Evolutionary conservation across 2,329 filamentous ascomycete genomes (phyloP).

Genomic region (Microcyclosporella mali): DNA sequence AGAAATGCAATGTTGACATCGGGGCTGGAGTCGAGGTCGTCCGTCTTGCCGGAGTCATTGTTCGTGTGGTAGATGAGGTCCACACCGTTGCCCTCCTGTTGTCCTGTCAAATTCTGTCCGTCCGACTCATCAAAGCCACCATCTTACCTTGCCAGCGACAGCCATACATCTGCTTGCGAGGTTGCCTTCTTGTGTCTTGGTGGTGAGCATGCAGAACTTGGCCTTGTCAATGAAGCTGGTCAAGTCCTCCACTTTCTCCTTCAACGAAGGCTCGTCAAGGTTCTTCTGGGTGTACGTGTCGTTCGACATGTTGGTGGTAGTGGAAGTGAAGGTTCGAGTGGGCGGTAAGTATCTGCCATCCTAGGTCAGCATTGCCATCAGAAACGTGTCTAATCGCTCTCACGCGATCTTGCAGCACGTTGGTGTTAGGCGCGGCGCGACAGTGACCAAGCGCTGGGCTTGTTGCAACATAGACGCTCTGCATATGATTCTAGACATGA

Average conservation of each 20-base stretch:
- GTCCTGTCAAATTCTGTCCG: conserved; percentile 11
- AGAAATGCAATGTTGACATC: conserved; percentile 79
- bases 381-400: not conserved
- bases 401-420: not conserved
- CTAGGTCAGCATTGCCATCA: not conserved
- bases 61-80: conserved; percentile 90
- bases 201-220: conserved; percentile 90
- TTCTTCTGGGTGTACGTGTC: conserved; percentile 79
- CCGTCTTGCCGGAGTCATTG: conserved; percentile 80
- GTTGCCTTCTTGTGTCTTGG: conserved; percentile 58
- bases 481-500: too few species aligned
- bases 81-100: conserved; percentile 66
- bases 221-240: conserved; percentile 61
- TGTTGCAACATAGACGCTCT: too few species aligned
- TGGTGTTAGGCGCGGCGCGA: too few species aligned
- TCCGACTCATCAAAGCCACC: not conserved
- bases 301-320: conserved; percentile 39
- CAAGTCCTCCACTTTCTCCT: conserved; percentile 72
- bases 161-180: conserved; percentile 83
- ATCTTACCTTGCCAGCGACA: conserved; percentile 62
- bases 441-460: too few species aligned
- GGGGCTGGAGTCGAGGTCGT: conserved; percentile 66
- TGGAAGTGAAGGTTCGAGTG: conserved; percentile 5
- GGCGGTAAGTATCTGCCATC: not conserved
- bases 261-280: conserved; percentile 61